Evolutionary conservation across 306 rosid genomes (phyloP).

Genomic region (Echinosophora koreensis): DNA sequence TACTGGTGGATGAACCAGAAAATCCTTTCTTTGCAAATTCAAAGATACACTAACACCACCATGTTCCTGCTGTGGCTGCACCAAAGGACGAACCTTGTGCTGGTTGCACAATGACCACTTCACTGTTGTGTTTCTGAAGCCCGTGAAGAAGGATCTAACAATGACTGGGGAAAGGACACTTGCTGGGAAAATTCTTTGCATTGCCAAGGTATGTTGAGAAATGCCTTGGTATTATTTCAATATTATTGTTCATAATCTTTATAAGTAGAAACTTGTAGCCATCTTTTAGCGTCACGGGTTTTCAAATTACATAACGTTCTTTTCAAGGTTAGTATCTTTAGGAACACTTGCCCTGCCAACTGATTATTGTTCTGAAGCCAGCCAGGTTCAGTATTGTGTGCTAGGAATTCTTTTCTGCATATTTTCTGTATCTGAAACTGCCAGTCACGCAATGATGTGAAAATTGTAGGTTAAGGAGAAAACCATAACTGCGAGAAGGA

Average conservation of each 20-base stretch:
- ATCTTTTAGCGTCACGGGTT: too few relatives aligned
- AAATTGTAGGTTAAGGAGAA: too few relatives aligned
- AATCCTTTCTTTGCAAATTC: slow-evolving; percentile 77
- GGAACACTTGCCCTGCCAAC: too few relatives aligned
- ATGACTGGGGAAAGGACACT: slow-evolving; percentile 99
- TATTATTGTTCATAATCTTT: slow-evolving; percentile 31
- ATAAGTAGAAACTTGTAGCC: background rate
- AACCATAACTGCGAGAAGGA: too few relatives aligned
- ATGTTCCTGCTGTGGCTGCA: slow-evolving; percentile 96
- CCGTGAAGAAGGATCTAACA: slow-evolving; percentile 88
- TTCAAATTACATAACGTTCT: too few relatives aligned
- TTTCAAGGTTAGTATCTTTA: too few relatives aligned
- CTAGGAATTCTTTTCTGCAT: too few relatives aligned
- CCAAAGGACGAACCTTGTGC: slow-evolving; percentile 99
- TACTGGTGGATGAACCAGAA: slow-evolving; percentile 68
- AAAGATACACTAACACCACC: slow-evolving; percentile 95
- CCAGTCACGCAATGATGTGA: too few relatives aligned
- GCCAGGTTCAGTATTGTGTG: too few relatives aligned
- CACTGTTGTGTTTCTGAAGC: slow-evolving; percentile 89
- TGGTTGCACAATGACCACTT: slow-evolving; percentile 98
- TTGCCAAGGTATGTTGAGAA: slow-evolving; percentile 86
- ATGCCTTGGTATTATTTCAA: background rate
- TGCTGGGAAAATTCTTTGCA: slow-evolving; percentile 95
- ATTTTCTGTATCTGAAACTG: too few relatives aligned
- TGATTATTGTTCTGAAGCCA: too few relatives aligned